Evolutionary conservation across 2,329 filamentous ascomycete genomes (phyloP).

Genomic region (Escovopsis weberi): DNA sequence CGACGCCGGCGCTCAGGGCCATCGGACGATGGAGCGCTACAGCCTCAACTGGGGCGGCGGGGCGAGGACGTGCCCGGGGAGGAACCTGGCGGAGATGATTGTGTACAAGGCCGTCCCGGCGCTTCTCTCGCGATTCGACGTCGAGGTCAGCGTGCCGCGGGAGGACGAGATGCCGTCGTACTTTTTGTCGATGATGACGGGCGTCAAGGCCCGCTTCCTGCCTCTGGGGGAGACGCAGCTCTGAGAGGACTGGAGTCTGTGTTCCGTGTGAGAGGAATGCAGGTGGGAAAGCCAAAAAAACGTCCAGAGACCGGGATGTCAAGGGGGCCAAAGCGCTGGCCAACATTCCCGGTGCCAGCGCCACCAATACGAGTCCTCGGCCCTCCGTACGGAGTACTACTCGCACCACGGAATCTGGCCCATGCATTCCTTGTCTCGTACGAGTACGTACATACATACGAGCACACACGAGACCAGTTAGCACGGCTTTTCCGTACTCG

Average conservation of each 20-base stretch:
- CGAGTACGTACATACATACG: too few relatives aligned
- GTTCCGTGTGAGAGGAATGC: too few relatives aligned
- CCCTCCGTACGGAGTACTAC: too few relatives aligned
- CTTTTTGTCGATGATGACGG: constrained; percentile 38
- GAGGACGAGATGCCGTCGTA: constrained; percentile 29
- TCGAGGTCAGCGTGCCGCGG: constrained; percentile 24
- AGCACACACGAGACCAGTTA: too few relatives aligned
- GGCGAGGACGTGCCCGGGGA: constrained; percentile 33
- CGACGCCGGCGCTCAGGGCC: constrained; percentile 8
- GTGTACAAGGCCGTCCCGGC: constrained; percentile 28
- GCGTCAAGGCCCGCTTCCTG: constrained; percentile 27
- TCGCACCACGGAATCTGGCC: too few relatives aligned
- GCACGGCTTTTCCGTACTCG: constrained; percentile 8
- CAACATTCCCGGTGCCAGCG: too few relatives aligned
- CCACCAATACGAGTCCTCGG: too few relatives aligned
- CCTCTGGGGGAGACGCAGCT: not conserved
- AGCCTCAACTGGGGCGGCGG: constrained; percentile 40
- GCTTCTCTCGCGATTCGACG: constrained; percentile 29
- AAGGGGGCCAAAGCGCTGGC: too few relatives aligned
- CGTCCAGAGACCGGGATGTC: constrained; percentile 5
- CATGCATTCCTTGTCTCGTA: too few relatives aligned
- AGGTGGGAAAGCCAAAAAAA: too few relatives aligned
- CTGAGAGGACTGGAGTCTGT: too few relatives aligned
- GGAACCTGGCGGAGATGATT: constrained; percentile 35
- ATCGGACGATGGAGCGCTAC: constrained; percentile 29